Evolutionary conservation across 441 rosid genomes (phyloP), one percentile per base, ranked within the genome.

Genomic region (Mallotus repandus): DNA sequence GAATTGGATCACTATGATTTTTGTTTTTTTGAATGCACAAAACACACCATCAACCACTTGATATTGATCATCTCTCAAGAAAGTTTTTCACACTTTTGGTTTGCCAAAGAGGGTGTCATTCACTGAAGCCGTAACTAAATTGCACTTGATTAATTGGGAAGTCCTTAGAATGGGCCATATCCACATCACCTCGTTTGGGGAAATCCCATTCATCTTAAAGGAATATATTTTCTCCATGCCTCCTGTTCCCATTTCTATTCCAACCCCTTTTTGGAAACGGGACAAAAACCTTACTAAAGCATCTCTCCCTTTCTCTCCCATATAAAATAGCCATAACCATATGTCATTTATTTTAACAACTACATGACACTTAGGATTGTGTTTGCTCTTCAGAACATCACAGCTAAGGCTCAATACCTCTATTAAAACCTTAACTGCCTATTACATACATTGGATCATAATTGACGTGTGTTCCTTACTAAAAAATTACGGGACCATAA

Each of bases 251-350:
- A 29, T 38, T 13, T 18, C 16, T 6, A 63, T 63, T 16, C 48
- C 13, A 63, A 16, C 19, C 64, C 64, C 29, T 5, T 35, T 60
- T 35, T 60, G 64, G 45, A 60, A 60, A 60, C n/a, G 7, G 38
- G 14, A 35, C 22, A 62, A 62, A 41, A 62, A 18, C 48, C 66
- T 18, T 8, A 6, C 54, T 21, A 12, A 46, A 45, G 54, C 35
- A 65, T 25, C 68, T 65, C 54, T 43, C 52, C 21, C 41, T 22
- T 25, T 52, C 69, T 68, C 49, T 11, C 21, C 71, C 7, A 25
- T 35, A 45, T 21, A 50, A 71, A 49, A 71, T 32, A 16, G 60
- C 32, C 25, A 58, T 53, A 14, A 48, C 5, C 9, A 21, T 35
- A 64, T 48, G 22, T 65, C n/a, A 50, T 25, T 8, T 22, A 21